Conservation (phyloP, 2,329 filamentous ascomycete species). For the Ilyonectria destructans region DNA sequence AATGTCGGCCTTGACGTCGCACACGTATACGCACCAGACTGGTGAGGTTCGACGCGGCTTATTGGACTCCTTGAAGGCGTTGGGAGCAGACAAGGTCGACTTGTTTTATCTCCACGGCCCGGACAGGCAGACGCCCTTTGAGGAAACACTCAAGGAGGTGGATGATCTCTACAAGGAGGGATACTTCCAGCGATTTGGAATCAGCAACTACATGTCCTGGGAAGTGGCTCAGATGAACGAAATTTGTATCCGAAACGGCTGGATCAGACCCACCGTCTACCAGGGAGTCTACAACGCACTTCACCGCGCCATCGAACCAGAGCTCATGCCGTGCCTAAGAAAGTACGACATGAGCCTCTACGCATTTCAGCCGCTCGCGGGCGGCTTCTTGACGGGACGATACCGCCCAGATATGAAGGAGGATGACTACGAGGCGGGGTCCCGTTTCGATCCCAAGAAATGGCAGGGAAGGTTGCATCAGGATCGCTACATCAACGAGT, state of each 20-base stretch:
- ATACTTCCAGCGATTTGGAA: conserved; percentile 80
- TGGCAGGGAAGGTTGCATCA: conserved; percentile 26
- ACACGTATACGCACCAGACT: conserved; percentile 14
- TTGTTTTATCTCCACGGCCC: conserved; percentile 65
- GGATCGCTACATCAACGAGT: conserved; percentile 74
- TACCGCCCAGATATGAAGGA: conserved; percentile 47
- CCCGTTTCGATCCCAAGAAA: conserved; percentile 40
- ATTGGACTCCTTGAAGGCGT: conserved; percentile 17
- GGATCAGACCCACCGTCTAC: conserved; percentile 83
- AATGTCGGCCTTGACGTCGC: background rate
- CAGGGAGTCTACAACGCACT: conserved; percentile 77
- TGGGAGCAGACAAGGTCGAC: conserved; percentile 27
- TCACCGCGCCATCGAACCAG: conserved; percentile 73
- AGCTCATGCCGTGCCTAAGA: conserved; percentile 76
- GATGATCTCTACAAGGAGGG: conserved; percentile 80
- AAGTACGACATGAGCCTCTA: conserved; percentile 80
- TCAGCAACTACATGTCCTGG: conserved; percentile 83
- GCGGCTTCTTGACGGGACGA: conserved; percentile 80
- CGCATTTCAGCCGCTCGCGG: conserved; percentile 80
- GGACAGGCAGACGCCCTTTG: conserved; percentile 73
- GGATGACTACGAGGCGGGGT: conserved; percentile 45
- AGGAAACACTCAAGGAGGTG: conserved; percentile 77
- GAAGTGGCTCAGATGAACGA: conserved; percentile 84
- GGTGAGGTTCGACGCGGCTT: conserved; percentile 17
- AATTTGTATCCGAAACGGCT: conserved; percentile 77